Evolutionary conservation across 163 green algal genomes (phyloP).

Genomic region (Smithsoniella earleae): DNA sequence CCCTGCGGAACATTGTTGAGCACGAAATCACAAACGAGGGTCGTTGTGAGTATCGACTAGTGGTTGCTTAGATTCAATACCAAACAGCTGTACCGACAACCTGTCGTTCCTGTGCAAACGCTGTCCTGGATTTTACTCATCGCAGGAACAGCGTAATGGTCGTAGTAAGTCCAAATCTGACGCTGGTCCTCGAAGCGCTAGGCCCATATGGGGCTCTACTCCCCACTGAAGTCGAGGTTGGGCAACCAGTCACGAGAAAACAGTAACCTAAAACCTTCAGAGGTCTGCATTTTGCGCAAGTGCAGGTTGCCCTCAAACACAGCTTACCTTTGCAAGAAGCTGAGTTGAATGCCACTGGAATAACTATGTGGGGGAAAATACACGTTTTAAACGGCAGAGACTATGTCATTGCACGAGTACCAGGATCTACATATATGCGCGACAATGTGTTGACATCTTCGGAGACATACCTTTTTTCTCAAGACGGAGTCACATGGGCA

Average conservation of each 20-base stretch:
- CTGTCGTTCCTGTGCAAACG: too few species aligned
- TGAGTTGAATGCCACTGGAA: constrained; percentile 44
- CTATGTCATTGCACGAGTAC: constrained; percentile 60
- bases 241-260: not conserved
- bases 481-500: constrained; percentile 52
- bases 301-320: constrained; percentile 51
- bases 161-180: constrained; percentile 47
- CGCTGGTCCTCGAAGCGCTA: constrained; percentile 48
- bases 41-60: too few species aligned
- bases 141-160: too few species aligned
- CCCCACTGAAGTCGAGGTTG: constrained; percentile 46
- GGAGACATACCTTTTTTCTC: constrained; percentile 60
- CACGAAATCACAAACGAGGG: too few species aligned
- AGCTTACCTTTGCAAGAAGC: constrained; percentile 53
- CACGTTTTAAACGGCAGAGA: constrained; percentile 53
- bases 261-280: not conserved
- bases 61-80: too few species aligned
- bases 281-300: not conserved
- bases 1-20: too few species aligned
- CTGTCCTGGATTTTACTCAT: too few species aligned
- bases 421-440: constrained; percentile 34
- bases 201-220: constrained; percentile 46
- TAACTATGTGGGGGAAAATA: constrained; percentile 51
- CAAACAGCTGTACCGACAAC: too few species aligned
- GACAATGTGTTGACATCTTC: constrained; percentile 38